Evolutionary conservation across 306 rosid genomes (phyloP).

Genomic region (Notholithocarpus densiflorus): DNA sequence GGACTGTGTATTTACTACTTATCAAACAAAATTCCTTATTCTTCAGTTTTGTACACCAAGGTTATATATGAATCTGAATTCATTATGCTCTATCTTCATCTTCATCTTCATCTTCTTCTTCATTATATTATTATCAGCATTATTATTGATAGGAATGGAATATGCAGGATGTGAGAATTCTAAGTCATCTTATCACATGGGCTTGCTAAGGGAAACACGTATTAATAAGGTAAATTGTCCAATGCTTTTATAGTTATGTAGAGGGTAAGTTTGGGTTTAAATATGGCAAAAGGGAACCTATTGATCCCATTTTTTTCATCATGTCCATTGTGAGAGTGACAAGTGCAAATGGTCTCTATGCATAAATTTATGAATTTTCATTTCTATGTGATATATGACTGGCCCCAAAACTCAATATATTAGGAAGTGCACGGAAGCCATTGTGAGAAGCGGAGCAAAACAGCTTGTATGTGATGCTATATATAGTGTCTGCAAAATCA

Average conservation of each 20-base stretch:
- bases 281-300: not conserved
- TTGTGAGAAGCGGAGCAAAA: too few relatives aligned
- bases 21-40: not conserved
- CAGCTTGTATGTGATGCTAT: too few relatives aligned
- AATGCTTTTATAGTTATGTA: not conserved
- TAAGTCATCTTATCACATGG: slow-evolving; percentile 22
- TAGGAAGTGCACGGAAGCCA: too few relatives aligned
- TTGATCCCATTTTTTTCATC: not conserved
- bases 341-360: too few relatives aligned
- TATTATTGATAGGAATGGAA: slow-evolving; percentile 22
- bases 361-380: too few relatives aligned
- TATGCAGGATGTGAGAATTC: slow-evolving; percentile 25
- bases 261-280: not conserved
- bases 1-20: not conserved
- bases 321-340: too few relatives aligned
- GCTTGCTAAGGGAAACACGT: slow-evolving; percentile 30
- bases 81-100: not conserved
- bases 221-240: slow-evolving; percentile 23
- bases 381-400: too few relatives aligned
- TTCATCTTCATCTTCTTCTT: too few relatives aligned
- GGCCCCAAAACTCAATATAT: too few relatives aligned
- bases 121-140: not conserved
- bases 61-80: too few relatives aligned
- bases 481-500: too few relatives aligned
- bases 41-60: not conserved